Percentiles rank a stretch among this genome's conserved stretches.
These are phyloP conservation scores for Mucor irregularis DNA, from an alignment of 371 early-diverging fungal genomes.

Conservation along the genomic window DNA sequence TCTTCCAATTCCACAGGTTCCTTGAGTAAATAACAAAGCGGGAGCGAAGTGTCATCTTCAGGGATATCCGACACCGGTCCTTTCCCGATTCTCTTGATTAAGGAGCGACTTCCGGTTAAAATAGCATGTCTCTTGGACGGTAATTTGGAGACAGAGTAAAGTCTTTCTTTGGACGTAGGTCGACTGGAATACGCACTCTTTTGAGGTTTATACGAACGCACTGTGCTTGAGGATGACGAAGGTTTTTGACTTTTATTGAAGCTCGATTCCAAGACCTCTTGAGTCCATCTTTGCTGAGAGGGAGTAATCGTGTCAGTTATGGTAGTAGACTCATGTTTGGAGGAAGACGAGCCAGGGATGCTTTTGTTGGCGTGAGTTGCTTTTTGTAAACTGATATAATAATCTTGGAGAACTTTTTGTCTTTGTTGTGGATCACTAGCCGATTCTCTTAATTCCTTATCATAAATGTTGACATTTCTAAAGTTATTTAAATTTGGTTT, in stretches of 20 bases:
- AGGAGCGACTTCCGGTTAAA: conserved; percentile 22
- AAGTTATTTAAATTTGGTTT: not conserved
- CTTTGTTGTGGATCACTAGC: no score
- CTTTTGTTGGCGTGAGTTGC: no score
- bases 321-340: not conserved
- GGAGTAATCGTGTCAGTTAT: not conserved
- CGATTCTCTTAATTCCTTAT: no score
- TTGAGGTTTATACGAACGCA: not conserved
- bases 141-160: conserved; percentile 2
- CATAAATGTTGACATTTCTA: not conserved
- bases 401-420: no score
- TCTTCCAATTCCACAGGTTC: conserved; percentile 33
- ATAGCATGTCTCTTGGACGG: conserved; percentile 15
- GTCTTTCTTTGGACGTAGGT: not conserved
- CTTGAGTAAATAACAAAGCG: conserved; percentile 52
- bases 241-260: conserved; percentile 5
- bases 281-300: not conserved
- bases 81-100: conserved; percentile 18
- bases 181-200: not conserved
- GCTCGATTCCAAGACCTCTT: not conserved
- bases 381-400: not conserved
- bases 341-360: no score
- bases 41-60: conserved; percentile 32
- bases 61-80: conserved; percentile 11
- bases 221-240: not conserved